These are phyloP conservation scores for Rhipidocladum racemiflorum DNA, from an alignment of 176 grass and related monocot species.

Conservation along the genomic window DNA sequence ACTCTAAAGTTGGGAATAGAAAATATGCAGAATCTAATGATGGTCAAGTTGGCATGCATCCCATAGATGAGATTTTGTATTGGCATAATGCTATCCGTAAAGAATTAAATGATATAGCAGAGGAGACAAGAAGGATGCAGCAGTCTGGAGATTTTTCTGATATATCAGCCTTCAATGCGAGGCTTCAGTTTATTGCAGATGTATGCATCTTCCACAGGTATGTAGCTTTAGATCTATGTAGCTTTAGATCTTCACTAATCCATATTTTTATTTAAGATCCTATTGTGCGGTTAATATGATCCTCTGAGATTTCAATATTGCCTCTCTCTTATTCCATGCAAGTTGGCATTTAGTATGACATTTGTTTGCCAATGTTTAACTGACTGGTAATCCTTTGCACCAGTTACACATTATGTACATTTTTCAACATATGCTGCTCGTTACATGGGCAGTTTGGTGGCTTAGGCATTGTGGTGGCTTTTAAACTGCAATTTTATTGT, in stretches of 20 bases:
- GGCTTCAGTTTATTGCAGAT: constrained; percentile 97
- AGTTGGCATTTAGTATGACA: not conserved
- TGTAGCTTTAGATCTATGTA: not conserved
- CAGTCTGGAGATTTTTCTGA: constrained; percentile 84
- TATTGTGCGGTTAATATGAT: not conserved
- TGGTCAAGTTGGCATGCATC: constrained; percentile 40
- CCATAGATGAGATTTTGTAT: constrained; percentile 94
- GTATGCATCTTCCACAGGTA: constrained; percentile 98
- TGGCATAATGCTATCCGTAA: constrained; percentile 95
- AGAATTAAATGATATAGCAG: constrained; percentile 79
- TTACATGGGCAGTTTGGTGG: not conserved
- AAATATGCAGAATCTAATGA: constrained; percentile 48
- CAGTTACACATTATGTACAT: not conserved
- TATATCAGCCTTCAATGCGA: constrained; percentile 73
- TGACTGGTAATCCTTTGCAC: constrained; percentile 6
- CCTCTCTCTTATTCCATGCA: constrained; percentile 10
- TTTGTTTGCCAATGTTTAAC: constrained; percentile 11
- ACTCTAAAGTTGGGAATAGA: constrained; percentile 50
- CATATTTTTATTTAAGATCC: constrained; percentile 1
- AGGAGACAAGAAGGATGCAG: constrained; percentile 82
- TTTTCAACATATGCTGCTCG: not conserved
- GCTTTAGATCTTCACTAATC: not conserved
- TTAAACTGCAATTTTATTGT: not conserved
- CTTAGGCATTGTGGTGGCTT: not conserved
- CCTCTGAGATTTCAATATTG: not conserved